phyloP scores from a whole-genome alignment of 345 rosid genomes.

The Lumnitzera littorea region DNA sequence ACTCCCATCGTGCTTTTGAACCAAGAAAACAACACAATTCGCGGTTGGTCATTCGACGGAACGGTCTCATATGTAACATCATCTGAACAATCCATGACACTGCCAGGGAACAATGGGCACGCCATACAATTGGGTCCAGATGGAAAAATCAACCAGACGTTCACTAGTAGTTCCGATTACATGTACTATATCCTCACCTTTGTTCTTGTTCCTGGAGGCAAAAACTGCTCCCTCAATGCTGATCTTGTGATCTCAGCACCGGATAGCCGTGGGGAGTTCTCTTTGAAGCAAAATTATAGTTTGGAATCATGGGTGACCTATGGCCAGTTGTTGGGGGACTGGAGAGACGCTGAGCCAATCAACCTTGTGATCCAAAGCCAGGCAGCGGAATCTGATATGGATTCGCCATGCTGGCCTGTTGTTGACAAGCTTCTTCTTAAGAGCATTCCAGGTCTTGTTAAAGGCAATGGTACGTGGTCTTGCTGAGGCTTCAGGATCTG shows the following conservation, averaged over 20 bases:
- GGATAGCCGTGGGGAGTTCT: conserved; percentile 28
- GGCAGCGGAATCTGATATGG: conserved; percentile 23
- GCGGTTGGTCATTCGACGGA: conserved; percentile 54
- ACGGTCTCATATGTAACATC: conserved; percentile 34
- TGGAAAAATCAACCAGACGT: conserved; percentile 49
- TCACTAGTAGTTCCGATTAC: conserved; percentile 24
- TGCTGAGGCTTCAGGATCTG: neutral
- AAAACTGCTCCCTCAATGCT: conserved; percentile 31
- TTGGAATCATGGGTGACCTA: conserved; percentile 39
- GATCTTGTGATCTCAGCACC: conserved; percentile 35
- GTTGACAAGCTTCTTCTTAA: conserved; percentile 39
- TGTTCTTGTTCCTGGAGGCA: conserved; percentile 23
- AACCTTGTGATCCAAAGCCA: conserved; percentile 37
- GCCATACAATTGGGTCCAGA: conserved; percentile 48
- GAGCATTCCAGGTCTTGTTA: conserved; percentile 19
- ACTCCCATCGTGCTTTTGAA: conserved; percentile 19
- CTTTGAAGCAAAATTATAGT: conserved; percentile 25
- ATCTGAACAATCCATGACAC: too few relatives aligned
- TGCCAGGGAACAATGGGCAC: conserved; percentile 23
- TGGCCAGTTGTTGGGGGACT: conserved; percentile 40
- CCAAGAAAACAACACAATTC: conserved; percentile 35
- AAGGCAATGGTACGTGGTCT: conserved; percentile 21
- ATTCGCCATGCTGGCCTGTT: conserved; percentile 54
- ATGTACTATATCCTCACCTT: conserved; percentile 38
- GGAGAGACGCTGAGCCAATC: conserved; percentile 29